phyloP scores from a whole-genome alignment of 306 rosid species.

The Quercus bicolor region DNA sequence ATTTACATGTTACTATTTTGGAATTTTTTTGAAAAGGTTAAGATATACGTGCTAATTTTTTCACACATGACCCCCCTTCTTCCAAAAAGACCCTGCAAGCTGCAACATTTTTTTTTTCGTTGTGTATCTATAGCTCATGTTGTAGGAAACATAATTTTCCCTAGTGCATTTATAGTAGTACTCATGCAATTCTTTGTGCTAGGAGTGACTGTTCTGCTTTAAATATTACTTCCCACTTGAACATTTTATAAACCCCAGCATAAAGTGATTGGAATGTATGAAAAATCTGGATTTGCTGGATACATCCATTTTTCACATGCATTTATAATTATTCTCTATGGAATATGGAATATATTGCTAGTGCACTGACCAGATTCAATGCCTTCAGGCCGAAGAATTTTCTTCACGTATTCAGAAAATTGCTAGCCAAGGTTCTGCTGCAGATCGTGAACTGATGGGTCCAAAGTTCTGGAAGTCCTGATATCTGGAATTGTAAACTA shows the following conservation, averaged over 20 bases:
- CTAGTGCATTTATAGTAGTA: neutral
- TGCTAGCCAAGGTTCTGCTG: constrained; percentile 63
- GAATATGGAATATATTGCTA: neutral
- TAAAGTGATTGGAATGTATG: too few relatives aligned
- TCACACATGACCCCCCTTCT: neutral
- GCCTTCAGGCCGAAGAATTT: constrained; percentile 83
- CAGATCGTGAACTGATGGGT: constrained; percentile 54
- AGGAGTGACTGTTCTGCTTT: neutral
- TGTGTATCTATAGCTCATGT: neutral
- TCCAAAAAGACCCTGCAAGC: neutral
- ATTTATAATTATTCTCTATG: neutral
- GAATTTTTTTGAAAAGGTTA: neutral
- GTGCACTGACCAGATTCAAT: constrained; percentile 27
- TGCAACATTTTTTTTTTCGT: neutral
- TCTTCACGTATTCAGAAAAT: constrained; percentile 84
- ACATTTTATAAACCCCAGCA: neutral
- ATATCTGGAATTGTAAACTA: constrained; percentile 18
- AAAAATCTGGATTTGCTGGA: neutral
- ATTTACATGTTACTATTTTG: neutral
- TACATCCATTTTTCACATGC: neutral
- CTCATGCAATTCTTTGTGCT: neutral
- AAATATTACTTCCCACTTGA: neutral
- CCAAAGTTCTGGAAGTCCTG: constrained; percentile 63
- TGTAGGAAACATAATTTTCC: neutral
- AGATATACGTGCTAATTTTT: neutral